Conservation (phyloP, 805 yeast species). For the Wickerhamia fluorescens region DNA sequence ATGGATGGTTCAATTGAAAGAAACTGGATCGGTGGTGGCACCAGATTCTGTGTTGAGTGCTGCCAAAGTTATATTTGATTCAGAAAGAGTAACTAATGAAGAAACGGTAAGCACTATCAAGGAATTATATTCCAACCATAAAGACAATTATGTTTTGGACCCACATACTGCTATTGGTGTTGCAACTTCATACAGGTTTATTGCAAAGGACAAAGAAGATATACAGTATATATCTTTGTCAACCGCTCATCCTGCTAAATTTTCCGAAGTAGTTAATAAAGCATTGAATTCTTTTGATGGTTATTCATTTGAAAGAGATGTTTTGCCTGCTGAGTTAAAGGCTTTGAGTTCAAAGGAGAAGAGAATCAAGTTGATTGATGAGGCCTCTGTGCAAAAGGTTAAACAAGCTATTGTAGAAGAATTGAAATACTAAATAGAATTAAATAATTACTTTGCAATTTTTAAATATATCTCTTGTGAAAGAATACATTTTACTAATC, state of each 20-base stretch:
- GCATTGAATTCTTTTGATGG: constrained; percentile 61
- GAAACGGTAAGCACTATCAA: constrained; percentile 79
- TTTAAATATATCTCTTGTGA: no score
- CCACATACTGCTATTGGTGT: constrained; percentile 98
- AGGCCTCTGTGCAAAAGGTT: constrained; percentile 65
- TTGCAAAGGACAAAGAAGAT: constrained; percentile 36
- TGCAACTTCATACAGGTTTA: constrained; percentile 60
- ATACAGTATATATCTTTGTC: constrained; percentile 68
- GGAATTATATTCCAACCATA: constrained; percentile 51
- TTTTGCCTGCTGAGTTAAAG: constrained; percentile 82
- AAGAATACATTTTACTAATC: background rate
- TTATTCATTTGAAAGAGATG: constrained; percentile 82
- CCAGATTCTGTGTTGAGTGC: constrained; percentile 55
- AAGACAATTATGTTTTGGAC: constrained; percentile 74
- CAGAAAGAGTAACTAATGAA: constrained; percentile 72
- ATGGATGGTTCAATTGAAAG: constrained; percentile 77
- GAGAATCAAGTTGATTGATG: constrained; percentile 64
- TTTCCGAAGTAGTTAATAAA: constrained; percentile 88
- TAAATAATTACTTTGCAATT: constrained; percentile 2
- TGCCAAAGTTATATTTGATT: constrained; percentile 64
- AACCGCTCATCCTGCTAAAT: constrained; percentile 99
- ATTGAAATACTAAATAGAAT: constrained; percentile 20
- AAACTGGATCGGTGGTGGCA: constrained; percentile 70
- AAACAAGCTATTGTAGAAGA: constrained; percentile 72
- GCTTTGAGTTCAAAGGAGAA: constrained; percentile 63